Percentiles rank a stretch among this genome's conserved stretches.
Evolutionary conservation across 2,329 filamentous ascomycete genomes (phyloP).

Genomic region (Boeremia lycopersici): DNA sequence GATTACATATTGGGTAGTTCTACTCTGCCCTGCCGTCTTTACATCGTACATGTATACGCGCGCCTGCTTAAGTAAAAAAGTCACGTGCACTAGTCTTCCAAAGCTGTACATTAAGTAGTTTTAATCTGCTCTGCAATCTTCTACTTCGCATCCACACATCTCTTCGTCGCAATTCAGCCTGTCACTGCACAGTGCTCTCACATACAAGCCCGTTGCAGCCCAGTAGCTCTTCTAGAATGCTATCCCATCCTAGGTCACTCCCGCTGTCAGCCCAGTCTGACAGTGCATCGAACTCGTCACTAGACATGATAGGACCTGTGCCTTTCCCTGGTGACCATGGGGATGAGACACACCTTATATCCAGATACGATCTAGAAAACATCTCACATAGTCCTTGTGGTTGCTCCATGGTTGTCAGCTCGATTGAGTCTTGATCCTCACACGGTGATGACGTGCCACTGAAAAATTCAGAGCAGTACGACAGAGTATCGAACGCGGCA

Average conservation of each 20-base stretch:
- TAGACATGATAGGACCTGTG: background rate
- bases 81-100: no score
- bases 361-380: background rate
- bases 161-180: no score
- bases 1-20: no score
- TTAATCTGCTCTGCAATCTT: no score
- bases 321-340: background rate
- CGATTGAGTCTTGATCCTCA: background rate
- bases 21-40: no score
- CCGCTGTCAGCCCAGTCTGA: background rate
- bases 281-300: conserved; percentile 2
- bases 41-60: no score
- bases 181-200: no score
- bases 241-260: background rate
- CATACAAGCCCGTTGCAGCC: background rate
- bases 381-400: background rate
- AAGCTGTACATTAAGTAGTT: no score
- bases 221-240: background rate
- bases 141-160: no score
- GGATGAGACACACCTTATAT: background rate
- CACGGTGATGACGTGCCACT: background rate
- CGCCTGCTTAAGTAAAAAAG: no score
- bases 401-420: background rate
- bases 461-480: background rate
- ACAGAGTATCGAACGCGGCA: background rate